Conservation (phyloP, 2,329 filamentous ascomycete species). For the Colletotrichum liaoningense region DNA sequence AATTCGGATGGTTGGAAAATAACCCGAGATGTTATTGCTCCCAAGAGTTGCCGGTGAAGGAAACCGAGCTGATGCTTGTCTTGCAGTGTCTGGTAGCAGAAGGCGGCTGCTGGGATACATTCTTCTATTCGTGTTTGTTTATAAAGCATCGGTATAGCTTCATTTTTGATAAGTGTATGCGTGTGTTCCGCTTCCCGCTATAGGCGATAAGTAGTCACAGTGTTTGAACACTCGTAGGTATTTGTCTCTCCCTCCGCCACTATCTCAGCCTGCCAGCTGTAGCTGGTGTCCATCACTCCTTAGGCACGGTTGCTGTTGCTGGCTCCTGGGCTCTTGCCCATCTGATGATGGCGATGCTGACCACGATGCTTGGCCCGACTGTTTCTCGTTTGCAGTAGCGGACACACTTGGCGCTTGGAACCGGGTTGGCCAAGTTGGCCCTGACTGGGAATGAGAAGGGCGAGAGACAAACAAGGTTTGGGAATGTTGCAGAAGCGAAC, state of each 20-base stretch:
- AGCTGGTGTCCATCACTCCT: background rate
- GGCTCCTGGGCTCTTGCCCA: background rate
- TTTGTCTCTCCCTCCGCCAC: background rate
- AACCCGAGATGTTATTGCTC: background rate
- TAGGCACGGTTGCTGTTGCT: background rate
- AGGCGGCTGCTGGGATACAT: background rate
- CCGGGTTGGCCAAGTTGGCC: too few relatives aligned
- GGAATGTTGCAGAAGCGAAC: conserved; percentile 8
- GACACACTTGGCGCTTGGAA: conserved; percentile 14
- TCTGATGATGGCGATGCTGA: conserved; percentile 5
- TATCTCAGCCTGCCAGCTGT: background rate
- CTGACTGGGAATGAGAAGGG: background rate
- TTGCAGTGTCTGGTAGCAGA: background rate
- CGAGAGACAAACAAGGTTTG: conserved; percentile 11
- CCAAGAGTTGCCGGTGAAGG: background rate
- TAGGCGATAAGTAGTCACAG: background rate
- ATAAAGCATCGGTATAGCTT: background rate
- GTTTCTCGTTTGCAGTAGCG: conserved; percentile 17
- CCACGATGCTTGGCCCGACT: background rate
- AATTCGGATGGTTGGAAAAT: conserved; percentile 18
- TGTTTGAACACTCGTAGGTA: background rate
- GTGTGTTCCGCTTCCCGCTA: background rate
- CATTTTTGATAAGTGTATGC: background rate
- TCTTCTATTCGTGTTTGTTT: background rate
- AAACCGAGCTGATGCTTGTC: background rate